Percentiles rank a stretch among this genome's conserved stretches.
phyloP scores from a whole-genome alignment of 345 rosid species.

The Melastoma malabathricum region DNA sequence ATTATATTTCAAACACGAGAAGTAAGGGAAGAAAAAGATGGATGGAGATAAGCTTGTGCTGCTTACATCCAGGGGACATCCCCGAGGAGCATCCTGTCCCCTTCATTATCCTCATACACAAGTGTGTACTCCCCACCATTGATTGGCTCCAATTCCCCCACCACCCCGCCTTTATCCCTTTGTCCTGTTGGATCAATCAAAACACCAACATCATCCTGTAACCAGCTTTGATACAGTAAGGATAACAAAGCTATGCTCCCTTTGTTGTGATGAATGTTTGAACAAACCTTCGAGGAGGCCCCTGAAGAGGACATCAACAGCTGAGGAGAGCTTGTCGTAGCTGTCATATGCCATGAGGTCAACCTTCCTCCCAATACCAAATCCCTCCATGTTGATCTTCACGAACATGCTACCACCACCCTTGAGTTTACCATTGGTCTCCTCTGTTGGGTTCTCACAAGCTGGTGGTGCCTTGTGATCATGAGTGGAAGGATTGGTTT shows the following conservation, averaged over 20 bases:
- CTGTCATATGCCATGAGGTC: constrained; percentile 70
- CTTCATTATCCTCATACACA: constrained; percentile 94
- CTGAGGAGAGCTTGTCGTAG: constrained; percentile 64
- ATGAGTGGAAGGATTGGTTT: constrained; percentile 13
- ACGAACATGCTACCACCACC: constrained; percentile 44
- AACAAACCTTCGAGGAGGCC: constrained; percentile 77
- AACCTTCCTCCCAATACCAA: constrained; percentile 95
- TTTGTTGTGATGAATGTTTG: neutral
- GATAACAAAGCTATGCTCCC: too few relatives aligned
- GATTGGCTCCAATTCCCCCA: constrained; percentile 44
- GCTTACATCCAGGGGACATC: constrained; percentile 99
- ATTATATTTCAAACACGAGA: too few relatives aligned
- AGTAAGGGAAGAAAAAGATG: too few relatives aligned
- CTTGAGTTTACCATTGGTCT: neutral
- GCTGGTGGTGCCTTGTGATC: constrained; percentile 4
- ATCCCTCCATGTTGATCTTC: constrained; percentile 96
- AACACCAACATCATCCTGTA: too few relatives aligned
- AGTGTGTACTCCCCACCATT: constrained; percentile 93
- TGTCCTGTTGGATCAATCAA: constrained; percentile 52
- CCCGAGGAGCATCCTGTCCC: constrained; percentile 98
- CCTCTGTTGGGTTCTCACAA: constrained; percentile 17
- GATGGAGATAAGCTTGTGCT: constrained; percentile 19
- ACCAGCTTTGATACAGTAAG: too few relatives aligned
- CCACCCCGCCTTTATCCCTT: constrained; percentile 27
- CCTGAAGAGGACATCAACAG: constrained; percentile 90